Conservation (phyloP, 495 filamentous ascomycete genomes). For the Jackrogersella multiformis region DNA sequence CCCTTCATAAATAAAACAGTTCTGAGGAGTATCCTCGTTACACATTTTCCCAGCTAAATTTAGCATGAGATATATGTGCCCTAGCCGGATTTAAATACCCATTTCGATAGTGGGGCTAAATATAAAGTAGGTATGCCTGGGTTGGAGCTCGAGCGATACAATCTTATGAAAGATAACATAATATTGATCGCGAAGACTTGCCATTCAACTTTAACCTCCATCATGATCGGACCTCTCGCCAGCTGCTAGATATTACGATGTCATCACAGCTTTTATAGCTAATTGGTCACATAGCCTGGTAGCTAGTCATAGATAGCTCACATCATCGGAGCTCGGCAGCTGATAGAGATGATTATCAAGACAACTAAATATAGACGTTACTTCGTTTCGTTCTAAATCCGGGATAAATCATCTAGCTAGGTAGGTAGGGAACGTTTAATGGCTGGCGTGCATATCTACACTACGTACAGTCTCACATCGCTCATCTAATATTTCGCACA, state of each 20-base stretch:
- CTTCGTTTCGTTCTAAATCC: slow-evolving; percentile 4
- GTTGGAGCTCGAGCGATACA: background rate
- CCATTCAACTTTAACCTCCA: background rate
- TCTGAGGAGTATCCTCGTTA: background rate
- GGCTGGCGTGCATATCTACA: too few species aligned
- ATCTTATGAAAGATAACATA: background rate
- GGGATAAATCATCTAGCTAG: background rate
- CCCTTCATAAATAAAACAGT: background rate
- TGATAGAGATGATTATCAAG: background rate
- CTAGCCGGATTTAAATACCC: too few species aligned
- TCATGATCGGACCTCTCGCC: too few species aligned
- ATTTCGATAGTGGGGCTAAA: background rate
- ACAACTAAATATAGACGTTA: background rate
- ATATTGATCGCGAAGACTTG: background rate
- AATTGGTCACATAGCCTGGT: background rate
- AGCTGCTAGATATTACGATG: too few species aligned
- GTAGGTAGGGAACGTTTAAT: too few species aligned
- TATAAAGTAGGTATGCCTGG: background rate
- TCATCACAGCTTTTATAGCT: too few species aligned
- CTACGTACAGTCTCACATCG: too few species aligned
- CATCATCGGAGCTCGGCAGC: background rate
- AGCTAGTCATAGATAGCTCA: background rate
- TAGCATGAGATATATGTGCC: too few species aligned
- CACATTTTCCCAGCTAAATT: background rate
- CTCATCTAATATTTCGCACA: too few species aligned